Conservation (phyloP, 192 early-diverging fungal species). For the Coemansia sp. region DNA sequence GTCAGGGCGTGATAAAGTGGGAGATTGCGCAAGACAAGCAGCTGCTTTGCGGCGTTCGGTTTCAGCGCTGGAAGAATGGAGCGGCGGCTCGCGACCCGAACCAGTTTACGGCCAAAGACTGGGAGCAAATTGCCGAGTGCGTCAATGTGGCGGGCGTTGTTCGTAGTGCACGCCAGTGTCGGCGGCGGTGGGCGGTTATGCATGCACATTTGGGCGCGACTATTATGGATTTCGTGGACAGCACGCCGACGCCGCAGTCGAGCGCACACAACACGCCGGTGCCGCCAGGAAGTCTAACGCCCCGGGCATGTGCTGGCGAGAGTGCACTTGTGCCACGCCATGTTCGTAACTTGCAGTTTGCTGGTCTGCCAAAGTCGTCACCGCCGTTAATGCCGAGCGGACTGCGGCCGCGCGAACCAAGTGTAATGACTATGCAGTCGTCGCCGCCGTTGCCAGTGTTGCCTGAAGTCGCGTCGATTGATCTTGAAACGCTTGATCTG, state of each 20-base stretch:
- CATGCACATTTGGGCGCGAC: constrained; percentile 35
- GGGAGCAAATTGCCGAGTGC: constrained; percentile 26
- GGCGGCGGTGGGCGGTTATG: constrained; percentile 51
- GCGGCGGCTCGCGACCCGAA: constrained; percentile 26
- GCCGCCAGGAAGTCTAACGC: background rate
- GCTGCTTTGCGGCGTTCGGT: constrained; percentile 37
- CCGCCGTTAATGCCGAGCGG: constrained; percentile 24
- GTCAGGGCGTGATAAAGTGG: constrained; percentile 22
- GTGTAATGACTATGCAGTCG: background rate
- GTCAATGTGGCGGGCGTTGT: constrained; percentile 14
- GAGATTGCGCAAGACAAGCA: constrained; percentile 47
- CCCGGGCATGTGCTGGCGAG: background rate
- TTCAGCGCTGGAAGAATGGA: constrained; percentile 30
- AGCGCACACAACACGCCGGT: constrained; percentile 36
- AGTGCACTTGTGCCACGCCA: constrained; percentile 7
- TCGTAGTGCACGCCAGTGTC: constrained; percentile 39
- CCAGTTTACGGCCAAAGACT: constrained; percentile 28
- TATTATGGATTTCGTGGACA: constrained; percentile 54
- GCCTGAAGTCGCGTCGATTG: background rate
- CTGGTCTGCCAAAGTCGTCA: constrained; percentile 39
- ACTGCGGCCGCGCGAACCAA: background rate
- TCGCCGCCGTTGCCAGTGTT: background rate
- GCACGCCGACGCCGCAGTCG: constrained; percentile 41
- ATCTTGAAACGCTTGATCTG: constrained; percentile 12
- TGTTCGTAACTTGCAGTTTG: constrained; percentile 33